Base-by-base conservation (phyloP, 169 alveolate species). In the Amoebophrya sp. region DNA sequence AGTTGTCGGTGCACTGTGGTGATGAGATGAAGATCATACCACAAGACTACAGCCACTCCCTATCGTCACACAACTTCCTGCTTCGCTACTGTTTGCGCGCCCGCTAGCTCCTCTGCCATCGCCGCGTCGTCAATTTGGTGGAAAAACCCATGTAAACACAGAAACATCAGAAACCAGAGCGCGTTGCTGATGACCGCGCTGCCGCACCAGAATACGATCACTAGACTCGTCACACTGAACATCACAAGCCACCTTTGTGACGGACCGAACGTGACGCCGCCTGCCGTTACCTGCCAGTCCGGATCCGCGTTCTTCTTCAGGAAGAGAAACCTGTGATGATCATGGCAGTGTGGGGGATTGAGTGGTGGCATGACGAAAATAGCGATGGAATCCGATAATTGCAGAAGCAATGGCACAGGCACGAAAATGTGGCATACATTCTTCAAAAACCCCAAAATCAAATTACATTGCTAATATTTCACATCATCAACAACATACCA, bases 231-330 rank as follows among this genome's bases (percentile, higher is more conserved):
- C 38, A 7, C 83, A 2, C 1, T 1, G 83, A 18, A 18, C 83
- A 66, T 66, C 29, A 66, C 83, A 7, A 66, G 83, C 29, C 35
- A 66, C 35, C 83, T 2, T 25, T 66, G 83, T 2, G 35, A 12
- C 29, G 83, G 83, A 25, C 83, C 83, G 18, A 66, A 66, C 12
- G 35, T 66, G 35, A 66, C 83, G 29, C 83, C 83, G 35, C 83
- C 83, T 7, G 32, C 83, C 12, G 1, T 3, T 25, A 66, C 83
- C 2, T 3, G 2, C 83, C 83, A 66, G 10, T 66, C 83, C 83
- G 83, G 83, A n/a, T 66, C 83, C 10, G 29, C 38, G 83, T 66
- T 66, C 83, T 66, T 66, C 83, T 66, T 66, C 83, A 66, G 83
- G 83, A 66, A 66, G 18, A 66, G 83, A 66, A n/a, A 25, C 83